Base-by-base conservation (phyloP, 306 rosid species). In the Dalbergia oliveri region DNA sequence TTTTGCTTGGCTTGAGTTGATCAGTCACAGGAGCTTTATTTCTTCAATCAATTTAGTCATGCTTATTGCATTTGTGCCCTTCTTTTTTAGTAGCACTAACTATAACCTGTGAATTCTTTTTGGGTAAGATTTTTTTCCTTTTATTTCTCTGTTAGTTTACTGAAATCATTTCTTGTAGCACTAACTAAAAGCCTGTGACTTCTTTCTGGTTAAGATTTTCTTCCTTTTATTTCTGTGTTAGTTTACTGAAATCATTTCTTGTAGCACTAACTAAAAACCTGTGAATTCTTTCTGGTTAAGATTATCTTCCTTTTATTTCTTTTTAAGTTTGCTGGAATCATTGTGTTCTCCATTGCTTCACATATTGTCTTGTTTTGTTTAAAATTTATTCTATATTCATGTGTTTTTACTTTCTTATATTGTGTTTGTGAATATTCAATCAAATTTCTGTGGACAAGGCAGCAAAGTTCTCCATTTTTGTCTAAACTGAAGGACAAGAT, bases 1-100 rank as follows among this genome's bases (percentile, higher is more conserved):
- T 85, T 96, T 86, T 96, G 98, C 92, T 10, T 96, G 98, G 99
- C 98, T 96, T 47, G 99, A 96, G 92, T 86, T 96, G 90, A 89
- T 89, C 73, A 96, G 98, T 86, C 94, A 96, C 78, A 86, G 98
- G 84, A 89, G 97, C 80, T 96, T 93, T 88, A 90, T 96, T 96
- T 77, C 91, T 96, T 82, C 99, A 96, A 73, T 96, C 89, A 81
- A 90, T 96, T 50, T 50, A 12, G 56, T 26, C 59, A 54, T 4
- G 44, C 16, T 21, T 35, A 21, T 65, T 69, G 54, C 68, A 26
- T 61, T 37, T 69, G 15, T 64, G 59, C 49, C 16, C 16, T 54
- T 26, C 14, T 66, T 56, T 47, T 43, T 35, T 18, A 43, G 10
- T 64, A 19, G 16, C 7, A 15, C 11, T 50, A 23, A 7, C 63